These are phyloP conservation scores for Auxenochlorella protothecoides DNA, from an alignment of 139 green algal species.

Conservation along the genomic window DNA sequence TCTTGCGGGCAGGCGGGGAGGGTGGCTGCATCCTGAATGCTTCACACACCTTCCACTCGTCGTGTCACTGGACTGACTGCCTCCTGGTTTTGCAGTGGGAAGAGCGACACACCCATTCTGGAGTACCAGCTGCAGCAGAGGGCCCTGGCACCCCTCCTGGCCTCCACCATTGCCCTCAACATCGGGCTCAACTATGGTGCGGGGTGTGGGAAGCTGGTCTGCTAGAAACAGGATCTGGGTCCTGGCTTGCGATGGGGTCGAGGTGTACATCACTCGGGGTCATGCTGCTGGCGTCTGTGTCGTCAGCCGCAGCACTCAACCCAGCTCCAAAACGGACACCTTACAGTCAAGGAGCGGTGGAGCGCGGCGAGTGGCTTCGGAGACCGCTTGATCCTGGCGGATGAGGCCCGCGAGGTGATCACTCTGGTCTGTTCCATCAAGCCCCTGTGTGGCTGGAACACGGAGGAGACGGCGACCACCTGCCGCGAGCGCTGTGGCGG, in stretches of 20 bases:
- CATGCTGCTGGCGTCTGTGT: too few relatives aligned
- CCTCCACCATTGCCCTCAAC: slow-evolving; percentile 70
- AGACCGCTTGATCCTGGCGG: background rate
- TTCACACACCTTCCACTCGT: background rate
- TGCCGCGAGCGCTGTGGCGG: slow-evolving; percentile 57
- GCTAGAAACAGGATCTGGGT: background rate
- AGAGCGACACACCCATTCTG: slow-evolving; percentile 78
- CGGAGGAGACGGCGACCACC: slow-evolving; percentile 39
- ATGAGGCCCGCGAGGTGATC: slow-evolving; percentile 52
- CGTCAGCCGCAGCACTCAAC: too few relatives aligned
- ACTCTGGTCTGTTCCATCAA: slow-evolving; percentile 90
- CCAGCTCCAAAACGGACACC: too few relatives aligned
- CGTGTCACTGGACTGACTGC: background rate
- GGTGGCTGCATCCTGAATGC: background rate
- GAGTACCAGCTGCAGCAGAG: slow-evolving; percentile 84
- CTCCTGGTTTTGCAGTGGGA: slow-evolving; percentile 32
- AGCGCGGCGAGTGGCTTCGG: slow-evolving; percentile 59
- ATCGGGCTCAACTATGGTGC: slow-evolving; percentile 73
- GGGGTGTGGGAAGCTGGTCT: background rate
- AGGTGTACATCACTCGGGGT: too few relatives aligned
- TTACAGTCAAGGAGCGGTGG: slow-evolving; percentile 54
- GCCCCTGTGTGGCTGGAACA: slow-evolving; percentile 82
- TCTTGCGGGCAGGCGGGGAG: background rate
- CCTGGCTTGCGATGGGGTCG: background rate
- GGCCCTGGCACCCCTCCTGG: slow-evolving; percentile 76